Evolutionary conservation across 208 protist species (phyloP).

Genomic region (Acanthamoeba lugdunensis): DNA sequence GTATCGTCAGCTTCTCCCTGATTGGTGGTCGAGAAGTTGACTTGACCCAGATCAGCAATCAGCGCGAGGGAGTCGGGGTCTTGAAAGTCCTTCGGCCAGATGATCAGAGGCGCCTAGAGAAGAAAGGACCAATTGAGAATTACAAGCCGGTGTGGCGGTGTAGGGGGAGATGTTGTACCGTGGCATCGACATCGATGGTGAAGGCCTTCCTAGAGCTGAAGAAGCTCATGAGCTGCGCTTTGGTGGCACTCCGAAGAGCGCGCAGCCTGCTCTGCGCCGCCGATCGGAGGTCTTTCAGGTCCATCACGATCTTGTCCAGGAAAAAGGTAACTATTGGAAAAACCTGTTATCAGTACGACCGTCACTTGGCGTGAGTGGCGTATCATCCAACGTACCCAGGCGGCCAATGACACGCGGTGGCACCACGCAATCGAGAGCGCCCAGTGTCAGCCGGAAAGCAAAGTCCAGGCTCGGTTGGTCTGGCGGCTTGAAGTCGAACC

Average conservation of each 20-base stretch:
- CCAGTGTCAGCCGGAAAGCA: slow-evolving; percentile 43
- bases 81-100: slow-evolving; percentile 60
- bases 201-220: slow-evolving; percentile 23
- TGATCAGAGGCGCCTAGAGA: slow-evolving; percentile 53
- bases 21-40: slow-evolving; percentile 47
- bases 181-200: slow-evolving; percentile 69
- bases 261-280: slow-evolving; percentile 64
- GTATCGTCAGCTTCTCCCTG: slow-evolving; percentile 3
- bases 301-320: slow-evolving; percentile 59
- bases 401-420: slow-evolving; percentile 48
- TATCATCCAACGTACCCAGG: not conserved
- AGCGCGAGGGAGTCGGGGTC: slow-evolving; percentile 20
- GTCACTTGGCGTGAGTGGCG: not conserved
- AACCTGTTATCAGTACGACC: not conserved
- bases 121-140: not conserved
- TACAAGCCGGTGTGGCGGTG: not conserved
- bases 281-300: slow-evolving; percentile 51
- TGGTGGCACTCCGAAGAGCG: slow-evolving; percentile 56
- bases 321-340: slow-evolving; percentile 62
- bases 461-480: slow-evolving; percentile 55
- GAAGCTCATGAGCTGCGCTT: slow-evolving; percentile 47
- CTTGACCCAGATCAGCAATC: slow-evolving; percentile 62
- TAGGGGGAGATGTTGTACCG: not conserved
- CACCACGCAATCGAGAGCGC: slow-evolving; percentile 53
- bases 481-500: slow-evolving; percentile 62